Evolutionary conservation across 139 green algal genomes (phyloP), one percentile per base, ranked within the genome.

Genomic region (Tetraselmis striata): DNA sequence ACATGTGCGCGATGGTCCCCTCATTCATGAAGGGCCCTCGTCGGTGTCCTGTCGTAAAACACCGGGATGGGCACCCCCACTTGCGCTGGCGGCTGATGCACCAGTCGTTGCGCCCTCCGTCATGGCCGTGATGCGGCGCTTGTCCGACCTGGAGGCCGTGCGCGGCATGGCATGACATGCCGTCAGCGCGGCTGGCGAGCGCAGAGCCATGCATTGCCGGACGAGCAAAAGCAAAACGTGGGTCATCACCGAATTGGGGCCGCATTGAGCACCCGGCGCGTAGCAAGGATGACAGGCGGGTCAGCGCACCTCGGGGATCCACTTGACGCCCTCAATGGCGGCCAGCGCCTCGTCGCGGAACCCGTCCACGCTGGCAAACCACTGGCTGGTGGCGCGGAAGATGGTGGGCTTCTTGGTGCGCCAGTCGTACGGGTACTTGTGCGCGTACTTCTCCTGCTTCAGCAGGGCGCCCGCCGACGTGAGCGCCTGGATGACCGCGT

Each of bases 401-500:
- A 99, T 99, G 84, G 95, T 98, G 1, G 97, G 97, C 86, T 98
- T 97, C 90, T 99, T 99, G 32, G 96, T 99, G 32, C 97, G 90
- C 97, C 97, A 99, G 90, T 99, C 97, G 86, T 99, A 99, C 0
- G 97, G 97, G 88, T 99, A 99, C 90, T 98, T 98, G 95, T 99
- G 97, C 29, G 83, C 90, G 85, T 99, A 99, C 28, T 76, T 23
- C 86, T 99, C 95, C 88, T 97, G 90, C 87, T 90, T 84, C 29
- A 99, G 84, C 81, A 99, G 91, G 18, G 85, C 88, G 1, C 88
- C 90, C 23, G 80, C 86, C 2, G 86, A 81, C 2, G 81, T 27
- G 80, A 98, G 83, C 22, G 92, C 93, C 25, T 88, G 84, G 0
- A 98, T 88, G 45, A 99, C 94, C 0, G 92, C 93, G n/a, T 79